Evolutionary conservation across 2,329 filamentous ascomycete species (phyloP).

Genomic region (Apiospora sp.): DNA sequence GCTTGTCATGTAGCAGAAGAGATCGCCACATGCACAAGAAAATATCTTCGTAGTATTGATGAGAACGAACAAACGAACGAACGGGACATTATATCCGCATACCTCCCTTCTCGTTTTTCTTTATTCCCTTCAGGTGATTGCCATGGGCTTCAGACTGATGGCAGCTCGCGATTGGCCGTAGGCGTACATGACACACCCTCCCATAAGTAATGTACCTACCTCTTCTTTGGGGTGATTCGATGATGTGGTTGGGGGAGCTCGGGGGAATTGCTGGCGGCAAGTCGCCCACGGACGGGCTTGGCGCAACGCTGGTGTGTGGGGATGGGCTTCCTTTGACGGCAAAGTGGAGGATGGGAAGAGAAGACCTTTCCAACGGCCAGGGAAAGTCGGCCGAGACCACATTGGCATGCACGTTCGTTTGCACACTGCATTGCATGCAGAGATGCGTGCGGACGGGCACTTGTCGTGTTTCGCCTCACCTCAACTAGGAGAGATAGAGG

Average conservation of each 20-base stretch:
- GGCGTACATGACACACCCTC: neutral
- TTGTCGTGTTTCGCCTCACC: neutral
- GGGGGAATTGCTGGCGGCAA: constrained; percentile 15
- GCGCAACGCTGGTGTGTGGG: constrained; percentile 12
- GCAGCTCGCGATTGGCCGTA: constrained; percentile 4
- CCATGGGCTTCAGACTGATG: neutral
- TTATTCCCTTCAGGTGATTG: neutral
- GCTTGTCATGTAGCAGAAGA: neutral
- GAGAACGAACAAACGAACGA: neutral
- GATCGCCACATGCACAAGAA: neutral
- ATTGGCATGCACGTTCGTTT: neutral
- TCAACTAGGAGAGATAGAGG: neutral
- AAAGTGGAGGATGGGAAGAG: constrained; percentile 1
- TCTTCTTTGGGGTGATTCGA: neutral
- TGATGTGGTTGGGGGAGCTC: constrained; percentile 5
- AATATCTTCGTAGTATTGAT: neutral
- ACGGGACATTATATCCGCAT: neutral
- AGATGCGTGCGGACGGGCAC: neutral
- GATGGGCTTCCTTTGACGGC: neutral
- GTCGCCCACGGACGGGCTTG: constrained; percentile 12
- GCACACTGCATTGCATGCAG: neutral
- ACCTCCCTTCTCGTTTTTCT: neutral
- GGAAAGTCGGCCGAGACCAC: constrained; percentile 9
- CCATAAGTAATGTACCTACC: neutral
- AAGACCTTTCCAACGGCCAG: constrained; percentile 13